Base-by-base conservation (phyloP, 1,284 basidiomycete genomes). In the Fistulina hepatica region DNA sequence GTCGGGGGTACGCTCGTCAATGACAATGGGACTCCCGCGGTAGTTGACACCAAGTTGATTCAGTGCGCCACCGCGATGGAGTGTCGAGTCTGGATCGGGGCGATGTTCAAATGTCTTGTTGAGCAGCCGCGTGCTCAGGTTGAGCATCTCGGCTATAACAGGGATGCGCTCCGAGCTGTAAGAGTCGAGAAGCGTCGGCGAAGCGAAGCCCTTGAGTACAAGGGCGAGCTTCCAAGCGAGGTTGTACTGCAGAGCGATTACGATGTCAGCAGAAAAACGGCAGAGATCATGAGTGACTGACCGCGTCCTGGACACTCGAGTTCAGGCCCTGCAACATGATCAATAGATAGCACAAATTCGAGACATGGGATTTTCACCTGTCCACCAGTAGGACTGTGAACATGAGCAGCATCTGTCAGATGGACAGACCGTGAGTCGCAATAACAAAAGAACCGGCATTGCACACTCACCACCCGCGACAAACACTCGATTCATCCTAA, bases 211-310 rank as follows among this genome's bases (percentile, higher is more conserved):
- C 21, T 61, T 60, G 21, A 55, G 37, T 20, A 62, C 61, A 6
- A 64, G 45, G 5, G 60, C 52, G 17, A 67, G 37, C 34, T 69
- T 67, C 65, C 64, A 68, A 0, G 48, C 57, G 2, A 67, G 46
- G 39, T 67, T 69, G 37, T 59, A 51, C 60, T 60, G 20, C 25
- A 31, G 17, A 11, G 19, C 8, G 6, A 36, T 30, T n/a, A 20
- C n/a, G 1, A n/a, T 10, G 3, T 9, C 24, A 23, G 0, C 16
- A 5, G 20, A 15, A 21, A 44, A 30, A 27, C 6, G 20, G 8
- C 32, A 22, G 12, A 13, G 12, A 30, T 12, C 8, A 8, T 17
- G 7, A 10, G 8, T 16, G 11, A 37, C 58, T 21, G 30, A 64
- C 63, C 2, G 61, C 48, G 43, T 68, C 64, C 41, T 65, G 63